phyloP scores from a whole-genome alignment of 768 basidiomycete genomes.

The Suillus subaureus region DNA sequence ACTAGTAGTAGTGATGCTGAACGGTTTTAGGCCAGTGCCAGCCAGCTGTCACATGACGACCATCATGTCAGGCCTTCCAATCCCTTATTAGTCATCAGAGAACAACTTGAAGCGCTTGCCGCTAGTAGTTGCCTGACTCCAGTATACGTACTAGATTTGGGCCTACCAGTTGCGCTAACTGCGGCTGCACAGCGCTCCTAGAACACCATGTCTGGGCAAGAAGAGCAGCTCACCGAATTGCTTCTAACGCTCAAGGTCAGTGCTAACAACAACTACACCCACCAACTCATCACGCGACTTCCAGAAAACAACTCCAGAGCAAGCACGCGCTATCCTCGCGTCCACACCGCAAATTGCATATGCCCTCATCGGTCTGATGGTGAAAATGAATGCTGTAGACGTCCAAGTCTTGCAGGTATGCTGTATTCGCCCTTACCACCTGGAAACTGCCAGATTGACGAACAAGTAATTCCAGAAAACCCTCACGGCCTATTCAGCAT shows the following conservation, averaged over 20 bases:
- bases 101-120: background rate
- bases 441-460: background rate
- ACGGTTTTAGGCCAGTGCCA: background rate
- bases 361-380: slow-evolving; percentile 77
- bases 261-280: slow-evolving; percentile 1
- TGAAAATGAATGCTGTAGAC: slow-evolving; percentile 72
- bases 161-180: background rate
- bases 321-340: slow-evolving; percentile 69
- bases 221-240: slow-evolving; percentile 75
- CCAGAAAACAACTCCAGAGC: slow-evolving; percentile 75
- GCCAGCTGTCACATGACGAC: background rate
- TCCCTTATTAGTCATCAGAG: background rate
- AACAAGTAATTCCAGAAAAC: slow-evolving; percentile 50
- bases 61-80: no score
- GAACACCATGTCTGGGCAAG: slow-evolving; percentile 51
- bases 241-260: slow-evolving; percentile 69
- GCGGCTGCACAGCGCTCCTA: background rate
- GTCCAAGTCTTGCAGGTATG: slow-evolving; percentile 75
- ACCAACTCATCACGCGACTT: slow-evolving; percentile 6
- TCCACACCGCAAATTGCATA: slow-evolving; percentile 77
- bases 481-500: slow-evolving; percentile 50
- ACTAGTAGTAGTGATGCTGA: background rate
- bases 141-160: background rate
- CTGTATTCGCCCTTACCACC: background rate
- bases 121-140: no score